Conservation (phyloP, 805 yeast species). For the Zygosaccharomyces rouxii region DNA sequence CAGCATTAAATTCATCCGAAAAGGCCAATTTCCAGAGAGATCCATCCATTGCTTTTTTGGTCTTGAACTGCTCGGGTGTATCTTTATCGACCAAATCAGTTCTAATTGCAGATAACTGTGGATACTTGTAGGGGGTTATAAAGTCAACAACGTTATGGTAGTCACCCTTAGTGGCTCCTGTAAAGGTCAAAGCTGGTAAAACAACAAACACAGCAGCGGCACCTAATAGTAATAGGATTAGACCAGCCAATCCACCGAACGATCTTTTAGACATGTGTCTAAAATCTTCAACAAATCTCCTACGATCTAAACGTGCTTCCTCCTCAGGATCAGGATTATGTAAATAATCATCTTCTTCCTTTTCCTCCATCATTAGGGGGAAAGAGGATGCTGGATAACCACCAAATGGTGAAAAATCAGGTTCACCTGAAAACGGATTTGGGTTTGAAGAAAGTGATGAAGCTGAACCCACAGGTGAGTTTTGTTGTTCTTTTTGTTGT, state of each 20-base stretch:
- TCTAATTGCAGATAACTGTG: conserved; percentile 49
- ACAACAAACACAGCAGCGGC: conserved; percentile 65
- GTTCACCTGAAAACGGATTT: conserved; percentile 46
- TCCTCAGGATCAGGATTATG: conserved; percentile 95
- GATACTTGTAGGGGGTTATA: conserved; percentile 48
- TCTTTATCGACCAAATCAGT: conserved; percentile 56
- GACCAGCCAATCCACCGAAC: conserved; percentile 54
- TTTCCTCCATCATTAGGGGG: conserved; percentile 87
- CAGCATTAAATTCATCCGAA: conserved; percentile 85
- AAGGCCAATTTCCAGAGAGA: conserved; percentile 71
- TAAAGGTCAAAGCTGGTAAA: conserved; percentile 77
- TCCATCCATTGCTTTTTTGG: conserved; percentile 56
- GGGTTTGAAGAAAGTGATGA: conserved; percentile 33
- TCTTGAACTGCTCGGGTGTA: conserved; percentile 48
- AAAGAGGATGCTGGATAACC: conserved; percentile 95
- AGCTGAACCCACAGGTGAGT: conserved; percentile 30
- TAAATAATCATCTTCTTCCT: conserved; percentile 90
- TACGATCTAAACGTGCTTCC: conserved; percentile 79
- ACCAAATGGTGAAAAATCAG: conserved; percentile 87
- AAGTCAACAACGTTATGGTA: conserved; percentile 33
- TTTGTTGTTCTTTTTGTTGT: neutral
- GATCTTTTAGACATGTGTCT: conserved; percentile 63
- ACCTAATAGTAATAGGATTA: conserved; percentile 55
- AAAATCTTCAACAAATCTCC: conserved; percentile 59
- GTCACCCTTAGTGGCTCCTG: conserved; percentile 51